Conservation (phyloP, 192 early-diverging fungal species). For the Dissophora ornata region DNA sequence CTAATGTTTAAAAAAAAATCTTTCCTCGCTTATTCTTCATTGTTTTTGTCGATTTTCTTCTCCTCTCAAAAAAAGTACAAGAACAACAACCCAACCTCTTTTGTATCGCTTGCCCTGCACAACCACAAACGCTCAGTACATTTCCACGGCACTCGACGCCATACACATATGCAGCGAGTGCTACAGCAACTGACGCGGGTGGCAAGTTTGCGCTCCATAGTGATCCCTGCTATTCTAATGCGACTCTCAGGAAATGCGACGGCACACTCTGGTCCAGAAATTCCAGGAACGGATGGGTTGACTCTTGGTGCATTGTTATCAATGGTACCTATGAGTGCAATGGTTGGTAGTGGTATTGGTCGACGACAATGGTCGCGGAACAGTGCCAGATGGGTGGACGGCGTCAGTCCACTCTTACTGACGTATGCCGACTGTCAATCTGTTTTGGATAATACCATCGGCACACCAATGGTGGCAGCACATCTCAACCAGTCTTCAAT, state of each 20-base stretch:
- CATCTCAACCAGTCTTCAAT: slow-evolving; percentile 7
- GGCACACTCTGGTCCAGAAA: slow-evolving; percentile 7
- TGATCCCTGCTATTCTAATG: slow-evolving; percentile 13
- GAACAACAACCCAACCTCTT: slow-evolving; percentile 3
- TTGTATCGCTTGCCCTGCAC: too few relatives aligned
- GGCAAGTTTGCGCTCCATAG: background rate
- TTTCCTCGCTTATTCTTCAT: slow-evolving; percentile 8
- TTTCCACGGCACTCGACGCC: slow-evolving; percentile 1
- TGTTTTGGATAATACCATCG: slow-evolving; percentile 11
- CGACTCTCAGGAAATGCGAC: slow-evolving; percentile 4
- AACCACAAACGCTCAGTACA: slow-evolving; percentile 7
- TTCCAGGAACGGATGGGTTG: slow-evolving; percentile 11
- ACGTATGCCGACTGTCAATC: slow-evolving; percentile 13
- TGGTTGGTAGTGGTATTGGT: slow-evolving; percentile 8
- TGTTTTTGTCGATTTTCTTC: too few relatives aligned
- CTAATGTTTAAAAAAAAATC: background rate
- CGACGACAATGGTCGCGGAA: slow-evolving; percentile 8
- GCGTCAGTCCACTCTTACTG: slow-evolving; percentile 6
- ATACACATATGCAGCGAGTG: slow-evolving; percentile 9
- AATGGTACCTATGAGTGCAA: slow-evolving; percentile 8
- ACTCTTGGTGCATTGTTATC: slow-evolving; percentile 9
- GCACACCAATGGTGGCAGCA: slow-evolving; percentile 9
- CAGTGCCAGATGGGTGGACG: slow-evolving; percentile 12
- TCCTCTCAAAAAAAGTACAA: background rate
- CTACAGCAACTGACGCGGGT: background rate